phyloP scores from a whole-genome alignment of 345 rosid genomes.

The Linum lewisii region DNA sequence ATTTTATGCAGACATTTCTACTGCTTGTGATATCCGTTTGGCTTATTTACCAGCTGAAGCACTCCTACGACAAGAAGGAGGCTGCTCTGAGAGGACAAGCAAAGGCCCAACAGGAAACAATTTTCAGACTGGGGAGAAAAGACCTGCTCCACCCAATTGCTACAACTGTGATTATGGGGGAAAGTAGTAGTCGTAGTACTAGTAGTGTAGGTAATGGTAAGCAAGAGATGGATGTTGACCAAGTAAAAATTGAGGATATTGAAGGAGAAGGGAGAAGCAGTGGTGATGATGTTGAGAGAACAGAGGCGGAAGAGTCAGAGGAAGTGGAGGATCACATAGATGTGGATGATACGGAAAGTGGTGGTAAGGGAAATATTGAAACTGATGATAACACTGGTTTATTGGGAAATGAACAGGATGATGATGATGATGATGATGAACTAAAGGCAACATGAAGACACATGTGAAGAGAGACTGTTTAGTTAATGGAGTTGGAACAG shows the following conservation, averaged over 20 bases:
- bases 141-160: conserved; percentile 19
- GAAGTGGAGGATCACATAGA: conserved; percentile 52
- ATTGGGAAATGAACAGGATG: too few relatives aligned
- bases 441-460: too few relatives aligned
- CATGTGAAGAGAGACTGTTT: too few relatives aligned
- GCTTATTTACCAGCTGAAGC: conserved; percentile 49
- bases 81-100: conserved; percentile 1
- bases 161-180: not conserved
- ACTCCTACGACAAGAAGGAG: conserved; percentile 18
- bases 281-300: conserved; percentile 38
- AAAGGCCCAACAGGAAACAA: conserved; percentile 8
- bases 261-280: conserved; percentile 34
- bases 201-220: too few relatives aligned
- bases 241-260: conserved; percentile 18
- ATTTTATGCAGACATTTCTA: conserved; percentile 38
- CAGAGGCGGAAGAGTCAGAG: conserved; percentile 39
- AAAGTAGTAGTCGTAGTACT: too few relatives aligned
- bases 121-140: conserved; percentile 44
- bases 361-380: conserved; percentile 7
- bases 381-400: not conserved
- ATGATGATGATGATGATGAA: too few relatives aligned
- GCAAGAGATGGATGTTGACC: conserved; percentile 28
- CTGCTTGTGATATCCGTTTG: conserved; percentile 43
- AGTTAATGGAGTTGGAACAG: too few relatives aligned
- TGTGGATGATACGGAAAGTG: conserved; percentile 40